Evolutionary conservation across 1,139 yeast genomes (phyloP), one percentile per base, ranked within the genome.

Genomic region (Lodderomyces pseudojiufengensis): DNA sequence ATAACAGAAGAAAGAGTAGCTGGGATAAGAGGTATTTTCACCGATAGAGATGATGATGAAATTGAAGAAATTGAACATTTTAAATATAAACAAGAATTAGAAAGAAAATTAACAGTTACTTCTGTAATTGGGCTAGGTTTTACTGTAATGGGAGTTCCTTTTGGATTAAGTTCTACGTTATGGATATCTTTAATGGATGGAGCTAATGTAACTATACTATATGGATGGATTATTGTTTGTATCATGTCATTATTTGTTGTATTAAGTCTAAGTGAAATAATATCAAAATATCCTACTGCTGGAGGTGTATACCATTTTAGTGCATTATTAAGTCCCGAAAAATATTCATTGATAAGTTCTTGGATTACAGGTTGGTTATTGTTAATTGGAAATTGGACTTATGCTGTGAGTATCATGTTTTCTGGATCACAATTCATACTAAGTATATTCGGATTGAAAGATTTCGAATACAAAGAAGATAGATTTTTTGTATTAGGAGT

Each of bases 331-430:
- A 79, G 87, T 25, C 73, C 73, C 38, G 75, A 75, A 5, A 65
- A 64, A 35, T 75, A 76, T 42, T 72, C 84, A 5, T 55, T 71
- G 31, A 54, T 73, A 3, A 63, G 78, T 37, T 78, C 86, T 5
- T 83, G 90, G 88, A 76, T 73, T 49, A 81, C 86, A 0, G 92
- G 92, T 0, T 84, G 90, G 84, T 72, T 79, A 43, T 61, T 82
- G 36, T 63, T 83, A 20, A 69, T 84, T 18, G 92, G 94, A 1
- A 82, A 80, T 49, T 78, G 88, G 84, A 74, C 86, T 2, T 82
- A 80, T 73, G 78, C 84, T 38, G 77, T 81, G 5, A 78, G 86
- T 43, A 79, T 81, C 39, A 70, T 84, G 38, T 84, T 80, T 59
- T 80, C 85, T 1, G 94, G 90, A 1, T 73, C 88, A 1, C 88